A percentile compares a stretch with the other conserved stretches of the same genome.
phyloP scores from a whole-genome alignment of 179 eudicot genomes.

The Heliamphora pulchella region DNA sequence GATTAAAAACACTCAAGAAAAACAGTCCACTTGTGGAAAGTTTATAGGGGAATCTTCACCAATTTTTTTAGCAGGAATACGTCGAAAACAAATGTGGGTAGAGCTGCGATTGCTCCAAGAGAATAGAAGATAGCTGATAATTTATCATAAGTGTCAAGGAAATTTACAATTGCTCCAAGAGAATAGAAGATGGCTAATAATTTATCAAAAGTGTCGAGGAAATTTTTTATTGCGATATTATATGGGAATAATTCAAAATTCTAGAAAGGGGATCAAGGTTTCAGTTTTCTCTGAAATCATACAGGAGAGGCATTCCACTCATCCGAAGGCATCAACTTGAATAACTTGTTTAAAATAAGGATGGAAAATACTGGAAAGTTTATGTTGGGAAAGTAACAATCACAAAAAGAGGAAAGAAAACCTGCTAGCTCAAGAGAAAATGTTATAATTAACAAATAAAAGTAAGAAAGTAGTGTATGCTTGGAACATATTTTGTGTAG shows the following conservation, averaged over 20 bases:
- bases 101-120: background rate
- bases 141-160: no score
- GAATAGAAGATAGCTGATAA: background rate
- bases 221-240: background rate
- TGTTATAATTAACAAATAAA: background rate
- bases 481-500: background rate
- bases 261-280: background rate
- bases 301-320: background rate
- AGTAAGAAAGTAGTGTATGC: background rate
- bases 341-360: background rate
- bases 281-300: background rate
- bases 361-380: background rate
- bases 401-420: background rate
- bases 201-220: background rate
- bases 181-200: background rate
- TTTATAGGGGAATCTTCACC: no score
- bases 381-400: background rate
- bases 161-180: no score
- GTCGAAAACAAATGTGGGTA: background rate
- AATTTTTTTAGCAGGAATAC: no score
- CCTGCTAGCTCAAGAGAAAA: background rate
- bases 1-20: no score
- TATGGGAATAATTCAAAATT: no score
- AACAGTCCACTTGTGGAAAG: no score
- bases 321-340: background rate